Evolutionary conservation across 228 moss, liverwort and hornwort genomes (phyloP), one percentile per base, ranked within the genome.

Genomic region (Sphagnum fallax): DNA sequence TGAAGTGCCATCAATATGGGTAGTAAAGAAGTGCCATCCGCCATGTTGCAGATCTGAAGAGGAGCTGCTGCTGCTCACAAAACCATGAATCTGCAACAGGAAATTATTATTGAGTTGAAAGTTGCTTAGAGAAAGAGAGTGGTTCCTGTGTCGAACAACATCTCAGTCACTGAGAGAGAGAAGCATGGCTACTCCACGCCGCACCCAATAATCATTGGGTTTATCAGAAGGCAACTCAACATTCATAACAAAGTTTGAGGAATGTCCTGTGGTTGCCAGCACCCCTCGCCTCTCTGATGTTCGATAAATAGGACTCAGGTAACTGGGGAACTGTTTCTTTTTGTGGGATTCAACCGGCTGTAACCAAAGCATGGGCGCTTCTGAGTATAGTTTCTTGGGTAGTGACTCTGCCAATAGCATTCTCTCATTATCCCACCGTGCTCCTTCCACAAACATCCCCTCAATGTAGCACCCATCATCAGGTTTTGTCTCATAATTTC

Each of bases 211-310:
- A 58, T 90, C 84, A 52, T 75, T 70, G 1, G 78, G 71, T 66
- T 80, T 73, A 60, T 87, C 75, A 0, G 82, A 80, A 0, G 82
- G 87, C 11, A 87, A 64, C 59, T 87, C 89, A 6, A 86, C 67
- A 52, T 87, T 81, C 76, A 78, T 80, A 53, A 87, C 87, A 48
- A 90, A 90, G 60, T 90, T 90, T 76, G 87, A 90, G 13, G 87
- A 90, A 65, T 90, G 89, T 6, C 87, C 89, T 1, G 87, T 90
- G 9, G 89, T 90, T 32, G 89, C 89, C 15, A 90, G 76, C 74
- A 87, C 89, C n/a, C 87, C 87, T 59, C 82, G 65, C 51, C 89
- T 72, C 72, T 84, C 82, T 4, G 72, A 73, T 8, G 89, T 87
- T 0, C 87, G 78, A 75, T 90, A 87, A 4, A 90, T 66, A 1